Base-by-base conservation (phyloP, 78 protist genomes). In the Dictyostelium purpureum region DNA sequence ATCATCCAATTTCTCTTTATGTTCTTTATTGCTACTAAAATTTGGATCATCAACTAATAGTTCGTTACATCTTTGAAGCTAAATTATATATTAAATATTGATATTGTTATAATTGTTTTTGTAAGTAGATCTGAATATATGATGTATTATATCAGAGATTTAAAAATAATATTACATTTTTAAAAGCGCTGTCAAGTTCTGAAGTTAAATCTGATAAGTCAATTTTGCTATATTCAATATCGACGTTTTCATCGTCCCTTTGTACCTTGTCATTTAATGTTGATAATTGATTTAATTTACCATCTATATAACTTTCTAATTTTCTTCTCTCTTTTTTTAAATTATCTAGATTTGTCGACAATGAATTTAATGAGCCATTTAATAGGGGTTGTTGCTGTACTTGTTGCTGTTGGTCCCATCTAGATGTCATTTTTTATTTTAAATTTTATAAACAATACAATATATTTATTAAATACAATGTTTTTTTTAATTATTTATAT, bases 281-380 rank as follows among this genome's bases (percentile, higher is more conserved):
- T 19, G 92, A 85, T 14, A 85, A 51, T 59, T 37, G 57, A 59
- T 79, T 59, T 16, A 85, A 38, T 33, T 85, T 85, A 21, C 52
- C 45, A 12, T 85, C 92, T 6, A 85, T 66, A 45, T 74, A 79
- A 4, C 18, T 28, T 24, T 85, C 92, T 35, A 67, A 49, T 42
- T 47, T 85, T 85, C 92, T 85, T 38, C 78, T 73, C 3, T 85
- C 92, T 45, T 85, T 85, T 85, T 77, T 70, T 18, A 85, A 56
- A 33, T 31, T 73, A 21, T 73, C 92, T 51, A 51, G n/a, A 75
- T 52, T 75, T 19, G 12, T 70, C 51, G 1, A 19, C 67, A n/a
- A 76, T 31, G 9, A 9, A 11, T 63, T 21, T 26, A 9, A 14
- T 19, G 47, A n/a, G 6, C 37, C 63, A 28, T 37, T 67, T 16